Base-by-base conservation (phyloP, 2,329 filamentous ascomycete genomes). In the Remersonia thermophila region DNA sequence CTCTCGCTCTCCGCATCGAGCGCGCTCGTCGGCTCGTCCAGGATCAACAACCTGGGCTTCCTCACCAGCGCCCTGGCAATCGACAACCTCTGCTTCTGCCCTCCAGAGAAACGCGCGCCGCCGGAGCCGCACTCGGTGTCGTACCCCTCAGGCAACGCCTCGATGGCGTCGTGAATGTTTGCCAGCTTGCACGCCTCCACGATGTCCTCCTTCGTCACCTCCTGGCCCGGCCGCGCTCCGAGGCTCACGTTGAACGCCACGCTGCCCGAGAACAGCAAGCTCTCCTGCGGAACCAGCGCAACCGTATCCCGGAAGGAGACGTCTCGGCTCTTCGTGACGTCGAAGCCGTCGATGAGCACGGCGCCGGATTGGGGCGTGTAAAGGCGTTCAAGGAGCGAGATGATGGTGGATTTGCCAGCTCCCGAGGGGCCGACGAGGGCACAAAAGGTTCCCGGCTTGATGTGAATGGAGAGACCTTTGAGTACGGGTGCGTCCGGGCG, bases 41-140 rank as follows among this genome's bases (percentile, higher is more conserved):
- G 69, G 1, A 89, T 69, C 2, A 95, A 63, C 40, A 96, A 76
- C 57, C 82, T 85, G 3, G 89, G 87, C 50, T 93, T 76, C 12
- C 87, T 78, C 31, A 95, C 77, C n/a, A 96, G 65, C 0, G 89
- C 89, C 3, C 89, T 77, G 2, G 89, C 89, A 54, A 96, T 95
- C 32, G 85, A 86, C 18, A 95, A 77, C 40, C 89, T 80, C 59
- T 96, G 89, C 54, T 93, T 93, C 59, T 96, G 89, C 0, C 89
- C 89, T 35, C 89, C 89, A 1, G 81, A 87, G n/a, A 94, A 63
- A 53, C 94, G 72, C 10, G 74, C 70, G 27, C 87, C 89, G 60
- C 93, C 93, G 53, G 71, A 81, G 20, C 89, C 89, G 25, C 93
- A 85, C 2, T 85, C 54, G 0, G 86, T 94, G 49, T 77, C 71